Conservation (phyloP, 768 basidiomycete genomes). For the Fomitopsis serialis region DNA sequence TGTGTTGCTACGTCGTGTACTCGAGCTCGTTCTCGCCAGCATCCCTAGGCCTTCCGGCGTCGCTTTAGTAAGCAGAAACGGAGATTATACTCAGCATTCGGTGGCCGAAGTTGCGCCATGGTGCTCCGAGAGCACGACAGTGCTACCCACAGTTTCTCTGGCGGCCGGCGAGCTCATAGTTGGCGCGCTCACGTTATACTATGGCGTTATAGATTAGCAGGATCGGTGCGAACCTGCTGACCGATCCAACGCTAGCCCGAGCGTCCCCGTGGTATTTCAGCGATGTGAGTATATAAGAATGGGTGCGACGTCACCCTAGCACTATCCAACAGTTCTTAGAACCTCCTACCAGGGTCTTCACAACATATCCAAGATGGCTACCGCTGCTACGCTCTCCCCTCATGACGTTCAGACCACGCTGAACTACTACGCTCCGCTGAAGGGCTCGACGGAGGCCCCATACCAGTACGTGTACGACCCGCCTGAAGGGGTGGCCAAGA, state of each 20-base stretch:
- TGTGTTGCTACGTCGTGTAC: too few relatives aligned
- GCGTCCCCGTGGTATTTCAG: neutral
- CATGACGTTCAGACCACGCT: conserved; percentile 30
- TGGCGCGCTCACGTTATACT: neutral
- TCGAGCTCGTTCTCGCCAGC: too few relatives aligned
- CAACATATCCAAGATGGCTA: conserved; percentile 11
- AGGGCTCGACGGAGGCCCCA: conserved; percentile 21
- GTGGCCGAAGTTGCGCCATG: neutral
- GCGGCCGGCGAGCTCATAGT: too few relatives aligned
- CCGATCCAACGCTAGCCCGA: neutral
- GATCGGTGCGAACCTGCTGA: neutral
- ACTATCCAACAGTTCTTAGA: neutral
- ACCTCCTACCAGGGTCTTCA: neutral
- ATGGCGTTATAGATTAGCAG: neutral
- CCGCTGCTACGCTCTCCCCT: conserved; percentile 20
- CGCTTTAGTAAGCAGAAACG: neutral
- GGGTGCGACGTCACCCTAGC: neutral
- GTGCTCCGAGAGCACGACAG: neutral
- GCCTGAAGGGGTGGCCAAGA: conserved; percentile 14
- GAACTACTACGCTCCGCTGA: conserved; percentile 27
- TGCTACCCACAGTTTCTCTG: neutral
- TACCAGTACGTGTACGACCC: conserved; percentile 29
- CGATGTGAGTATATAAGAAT: neutral
- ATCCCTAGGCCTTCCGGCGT: too few relatives aligned
- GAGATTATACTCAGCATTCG: neutral